Evolutionary conservation across 176 grass and related monocot genomes (phyloP).

Genomic region (Elaeis guineensis): DNA sequence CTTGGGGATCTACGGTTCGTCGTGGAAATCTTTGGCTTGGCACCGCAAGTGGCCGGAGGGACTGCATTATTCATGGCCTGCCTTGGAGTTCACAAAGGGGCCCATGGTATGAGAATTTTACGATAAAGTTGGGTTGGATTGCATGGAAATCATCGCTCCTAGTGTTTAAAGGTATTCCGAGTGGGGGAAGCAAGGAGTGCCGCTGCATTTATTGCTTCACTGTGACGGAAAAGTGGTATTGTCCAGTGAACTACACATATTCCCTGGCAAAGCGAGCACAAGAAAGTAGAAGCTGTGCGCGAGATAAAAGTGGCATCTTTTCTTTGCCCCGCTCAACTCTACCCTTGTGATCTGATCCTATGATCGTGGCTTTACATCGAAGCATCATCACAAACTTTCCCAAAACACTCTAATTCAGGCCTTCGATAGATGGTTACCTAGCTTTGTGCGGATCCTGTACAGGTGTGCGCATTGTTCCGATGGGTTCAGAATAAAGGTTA

Average conservation of each 20-base stretch:
- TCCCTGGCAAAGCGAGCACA: no score
- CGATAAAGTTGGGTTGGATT: constrained; percentile 32
- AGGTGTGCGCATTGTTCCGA: no score
- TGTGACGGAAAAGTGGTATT: not conserved
- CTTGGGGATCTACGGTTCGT: constrained; percentile 7
- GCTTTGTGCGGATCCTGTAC: no score
- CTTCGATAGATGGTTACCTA: no score
- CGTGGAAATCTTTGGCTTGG: constrained; percentile 1
- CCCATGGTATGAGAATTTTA: constrained; percentile 6
- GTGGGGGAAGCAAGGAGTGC: constrained; percentile 22
- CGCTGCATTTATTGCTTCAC: constrained; percentile 33
- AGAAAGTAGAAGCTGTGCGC: no score
- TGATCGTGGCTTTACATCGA: no score
- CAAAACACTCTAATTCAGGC: no score
- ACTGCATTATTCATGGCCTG: constrained; percentile 33
- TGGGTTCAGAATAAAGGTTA: no score
- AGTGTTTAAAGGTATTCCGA: constrained; percentile 21
- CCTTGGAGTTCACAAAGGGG: constrained; percentile 55
- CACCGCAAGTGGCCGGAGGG: constrained; percentile 8
- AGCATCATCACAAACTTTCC: no score
- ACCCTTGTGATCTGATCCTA: no score
- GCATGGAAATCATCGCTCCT: constrained; percentile 50
- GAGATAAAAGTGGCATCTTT: no score
- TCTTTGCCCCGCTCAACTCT: no score
- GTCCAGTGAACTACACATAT: not conserved